Base-by-base conservation (phyloP, 257 asterid species). In the Petrea volubilis region DNA sequence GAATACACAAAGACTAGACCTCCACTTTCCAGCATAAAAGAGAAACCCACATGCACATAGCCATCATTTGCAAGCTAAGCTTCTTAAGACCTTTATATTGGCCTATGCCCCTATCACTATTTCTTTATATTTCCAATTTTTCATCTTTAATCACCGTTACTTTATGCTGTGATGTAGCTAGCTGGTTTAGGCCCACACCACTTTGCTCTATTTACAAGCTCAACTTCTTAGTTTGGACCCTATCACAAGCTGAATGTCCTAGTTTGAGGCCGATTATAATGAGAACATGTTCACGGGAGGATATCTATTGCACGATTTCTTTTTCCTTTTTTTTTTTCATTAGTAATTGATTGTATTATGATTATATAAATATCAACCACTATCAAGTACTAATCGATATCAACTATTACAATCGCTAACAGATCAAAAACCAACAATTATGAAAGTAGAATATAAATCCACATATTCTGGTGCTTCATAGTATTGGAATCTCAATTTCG, bases 11-110 rank as follows among this genome's bases (percentile, higher is more conserved):
- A 51, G 52, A 63, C 14, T 51, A 47, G 60, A 75, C 31, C 63
- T 43, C 62, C 65, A 75, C 84, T 79, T 71, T 79, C 70, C 67
- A 67, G 78, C 70, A 61, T 60, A 75, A 79, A 75, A 69, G 66
- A 66, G 41, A 14, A 58, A 31, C 13, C 58, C 73, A 74, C 79
- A 75, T 74, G 83, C 72, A 60, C 60, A 38, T 18, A 68, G 23
- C 71, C 79, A 72, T 67, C 64, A 79, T 70, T 74, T 75, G 57
- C 83, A 74, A 74, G 83, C 83, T 27, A 74, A 70, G 77, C 67
- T 66, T 12, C 33, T 38, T 28, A 43, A 56, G n/a, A 17, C 14
- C 59, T 50, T 61, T 57, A 62, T 44, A 64, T 74, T 47, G 31
- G 40, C 13, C 68, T 77, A 34, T 56, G 57, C 14, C 24, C 59